Percentiles rank a stretch among this genome's conserved stretches.
Conservation (phyloP, 2,329 filamentous ascomycete genomes). For the Talaromyces sp. region DNA sequence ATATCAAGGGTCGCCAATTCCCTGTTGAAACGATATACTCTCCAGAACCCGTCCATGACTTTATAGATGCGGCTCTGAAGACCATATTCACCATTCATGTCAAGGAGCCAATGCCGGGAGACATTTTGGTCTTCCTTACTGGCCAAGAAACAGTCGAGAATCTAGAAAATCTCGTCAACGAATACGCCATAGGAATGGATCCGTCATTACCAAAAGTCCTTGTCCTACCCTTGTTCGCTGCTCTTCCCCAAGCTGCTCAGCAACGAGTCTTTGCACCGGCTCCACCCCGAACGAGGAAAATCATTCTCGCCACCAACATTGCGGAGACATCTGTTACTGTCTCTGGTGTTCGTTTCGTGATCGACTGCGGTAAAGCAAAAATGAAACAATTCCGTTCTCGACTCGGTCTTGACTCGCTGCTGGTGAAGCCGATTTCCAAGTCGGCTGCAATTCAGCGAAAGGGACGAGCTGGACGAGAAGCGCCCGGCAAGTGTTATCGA, state of each 20-base stretch:
- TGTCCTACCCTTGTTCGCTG: constrained; percentile 80
- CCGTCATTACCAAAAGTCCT: constrained; percentile 63
- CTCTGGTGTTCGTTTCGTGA: constrained; percentile 81
- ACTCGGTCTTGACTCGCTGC: constrained; percentile 81
- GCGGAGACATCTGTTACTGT: constrained; percentile 98
- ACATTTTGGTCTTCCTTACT: constrained; percentile 85
- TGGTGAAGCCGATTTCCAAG: constrained; percentile 85
- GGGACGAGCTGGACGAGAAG: constrained; percentile 89
- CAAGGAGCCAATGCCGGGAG: constrained; percentile 84
- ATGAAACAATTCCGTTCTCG: constrained; percentile 82
- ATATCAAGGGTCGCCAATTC: constrained; percentile 81
- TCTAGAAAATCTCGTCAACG: constrained; percentile 72
- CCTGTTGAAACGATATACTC: constrained; percentile 76
- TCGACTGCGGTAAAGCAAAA: constrained; percentile 92
- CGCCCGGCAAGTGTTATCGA: constrained; percentile 79
- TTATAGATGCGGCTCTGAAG: constrained; percentile 75
- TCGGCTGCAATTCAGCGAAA: constrained; percentile 88
- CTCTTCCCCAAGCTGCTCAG: constrained; percentile 79
- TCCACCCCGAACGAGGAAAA: constrained; percentile 69
- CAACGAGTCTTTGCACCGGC: constrained; percentile 77
- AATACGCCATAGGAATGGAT: constrained; percentile 67
- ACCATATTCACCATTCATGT: constrained; percentile 80
- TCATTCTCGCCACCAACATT: constrained; percentile 92
- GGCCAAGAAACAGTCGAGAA: constrained; percentile 90
- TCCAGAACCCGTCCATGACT: constrained; percentile 66